Base-by-base conservation (phyloP, 306 rosid genomes). In the Dicorynia guianensis region DNA sequence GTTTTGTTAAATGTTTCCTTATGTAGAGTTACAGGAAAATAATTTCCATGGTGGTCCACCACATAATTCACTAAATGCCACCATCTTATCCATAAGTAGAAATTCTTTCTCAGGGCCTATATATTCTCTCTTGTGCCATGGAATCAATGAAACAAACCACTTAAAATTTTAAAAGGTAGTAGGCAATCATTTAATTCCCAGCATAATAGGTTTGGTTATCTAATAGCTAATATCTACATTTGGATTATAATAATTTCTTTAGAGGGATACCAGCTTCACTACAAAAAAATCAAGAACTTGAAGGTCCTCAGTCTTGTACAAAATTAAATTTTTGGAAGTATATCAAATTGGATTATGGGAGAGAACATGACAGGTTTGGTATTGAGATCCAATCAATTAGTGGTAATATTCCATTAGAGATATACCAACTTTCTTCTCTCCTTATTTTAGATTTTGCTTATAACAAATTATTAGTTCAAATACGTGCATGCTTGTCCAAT, bases 11-110 rank as follows among this genome's bases (percentile, higher is more conserved):
- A 46, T 20, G 42, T n/a, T 78, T 15, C 8, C 13, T 9, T 0
- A 33, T 11, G 13, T 79, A 55, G 42, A 34, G 54, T 44, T 79
- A 75, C 52, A 11, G 5, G 48, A n/a, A 3, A 79, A 79, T 56
- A 72, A 64, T 12, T 79, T 79, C 55, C 71, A 49, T 5, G 82
- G 78, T 12, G 53, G 66, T 4, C 70, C 82, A 1, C 87, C 89
- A 20, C 76, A 53, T 8, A 76, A 71, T 35, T 54, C 74, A 10
- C 1, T 76, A 38, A 82, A 82, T 40, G 75, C 82, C 4, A 11
- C 52, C 4, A 11, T 11, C 3, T 30, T 82, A 39, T 61, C 63
- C 48, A 35, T 79, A 8, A 34, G n/a, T n/a, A n/a, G n/a, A n/a
- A n/a, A n/a, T n/a, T n/a, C n/a, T n/a, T n/a, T n/a, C n/a, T n/a